Conservation (phyloP, 129 eudicot species). For the Silybum marianum region DNA sequence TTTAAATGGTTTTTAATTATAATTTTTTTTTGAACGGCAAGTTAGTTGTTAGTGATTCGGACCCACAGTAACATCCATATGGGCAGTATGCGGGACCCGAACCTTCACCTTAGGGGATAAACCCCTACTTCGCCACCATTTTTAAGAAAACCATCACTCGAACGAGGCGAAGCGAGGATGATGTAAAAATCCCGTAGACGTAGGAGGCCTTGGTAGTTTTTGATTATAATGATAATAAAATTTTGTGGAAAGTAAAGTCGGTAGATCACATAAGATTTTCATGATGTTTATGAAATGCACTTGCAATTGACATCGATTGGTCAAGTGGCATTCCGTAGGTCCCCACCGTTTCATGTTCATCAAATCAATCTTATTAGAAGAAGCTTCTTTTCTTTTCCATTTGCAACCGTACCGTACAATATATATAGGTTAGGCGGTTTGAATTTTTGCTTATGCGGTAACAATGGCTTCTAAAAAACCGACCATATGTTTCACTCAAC, state of each 20-base stretch:
- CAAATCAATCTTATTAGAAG: background rate
- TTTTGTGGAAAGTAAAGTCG: background rate
- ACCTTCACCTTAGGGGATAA: too few relatives aligned
- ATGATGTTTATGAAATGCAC: background rate
- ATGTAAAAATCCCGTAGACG: too few relatives aligned
- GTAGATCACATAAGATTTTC: constrained; percentile 1
- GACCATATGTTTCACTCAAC: too few relatives aligned
- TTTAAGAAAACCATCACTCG: too few relatives aligned
- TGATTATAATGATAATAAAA: background rate
- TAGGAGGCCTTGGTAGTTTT: too few relatives aligned
- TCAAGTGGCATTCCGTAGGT: background rate
- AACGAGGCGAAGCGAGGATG: too few relatives aligned
- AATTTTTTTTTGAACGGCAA: too few relatives aligned
- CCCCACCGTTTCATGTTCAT: background rate
- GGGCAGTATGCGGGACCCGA: too few relatives aligned
- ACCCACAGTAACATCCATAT: too few relatives aligned
- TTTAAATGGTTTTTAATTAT: too few relatives aligned
- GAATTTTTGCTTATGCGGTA: background rate
- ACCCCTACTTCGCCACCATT: too few relatives aligned
- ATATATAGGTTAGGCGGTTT: background rate
- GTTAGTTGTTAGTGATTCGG: too few relatives aligned
- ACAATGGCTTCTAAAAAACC: background rate
- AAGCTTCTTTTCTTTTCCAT: background rate
- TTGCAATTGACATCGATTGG: background rate
- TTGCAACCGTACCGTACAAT: background rate